These are phyloP conservation scores for Rhododendron griersonianum DNA, from an alignment of 148 eudicot genomes.

Conservation along the genomic window DNA sequence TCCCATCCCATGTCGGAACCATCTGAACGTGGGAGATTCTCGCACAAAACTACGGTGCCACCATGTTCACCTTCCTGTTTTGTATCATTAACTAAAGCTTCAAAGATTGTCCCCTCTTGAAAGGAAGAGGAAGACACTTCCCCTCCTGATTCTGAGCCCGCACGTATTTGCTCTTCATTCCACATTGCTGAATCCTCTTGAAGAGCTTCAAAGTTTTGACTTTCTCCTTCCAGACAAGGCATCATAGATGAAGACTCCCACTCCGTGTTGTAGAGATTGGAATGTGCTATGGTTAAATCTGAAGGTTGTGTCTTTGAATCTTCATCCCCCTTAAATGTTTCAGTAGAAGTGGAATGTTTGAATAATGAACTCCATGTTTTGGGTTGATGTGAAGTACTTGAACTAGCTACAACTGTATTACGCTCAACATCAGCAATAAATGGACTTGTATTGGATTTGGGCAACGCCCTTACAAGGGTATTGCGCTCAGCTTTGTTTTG, in stretches of 20 bases:
- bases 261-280: no score
- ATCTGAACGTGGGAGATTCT: slow-evolving; percentile 11
- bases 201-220: no score
- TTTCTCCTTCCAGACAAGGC: no score
- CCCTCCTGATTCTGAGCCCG: slow-evolving; percentile 4
- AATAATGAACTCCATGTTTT: no score
- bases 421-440: neutral
- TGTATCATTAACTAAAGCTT: slow-evolving; percentile 8
- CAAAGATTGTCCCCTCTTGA: neutral
- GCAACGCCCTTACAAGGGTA: slow-evolving; percentile 10
- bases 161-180: slow-evolving; percentile 4
- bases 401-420: no score
- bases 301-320: neutral
- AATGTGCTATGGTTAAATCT: neutral
- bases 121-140: neutral
- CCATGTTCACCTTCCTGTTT: slow-evolving; percentile 4
- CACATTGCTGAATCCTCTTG: neutral
- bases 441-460: slow-evolving; percentile 8
- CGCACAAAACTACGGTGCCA: neutral
- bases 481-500: slow-evolving; percentile 18
- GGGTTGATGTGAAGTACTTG: no score
- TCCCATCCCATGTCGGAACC: slow-evolving; percentile 22
- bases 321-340: slow-evolving; percentile 4
- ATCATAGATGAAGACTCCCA: no score
- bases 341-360: neutral